Conservation (phyloP, 1,284 basidiomycete genomes). For the Ustilago xerochloae region DNA sequence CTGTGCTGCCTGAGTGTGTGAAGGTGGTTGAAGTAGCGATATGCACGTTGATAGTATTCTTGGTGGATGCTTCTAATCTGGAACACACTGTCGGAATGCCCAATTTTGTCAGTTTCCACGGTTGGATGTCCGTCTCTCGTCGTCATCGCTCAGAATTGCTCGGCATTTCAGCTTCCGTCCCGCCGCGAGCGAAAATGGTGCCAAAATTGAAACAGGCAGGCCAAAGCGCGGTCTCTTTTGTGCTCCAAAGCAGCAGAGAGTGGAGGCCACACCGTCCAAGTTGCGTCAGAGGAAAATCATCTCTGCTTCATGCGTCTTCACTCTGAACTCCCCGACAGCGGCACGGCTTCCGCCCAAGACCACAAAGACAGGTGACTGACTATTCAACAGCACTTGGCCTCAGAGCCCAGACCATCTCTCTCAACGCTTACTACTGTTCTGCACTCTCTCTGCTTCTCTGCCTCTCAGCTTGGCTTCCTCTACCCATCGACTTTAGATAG, state of each 20-base stretch:
- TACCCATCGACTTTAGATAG: neutral
- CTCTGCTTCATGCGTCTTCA: neutral
- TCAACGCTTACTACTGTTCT: constrained; percentile 4
- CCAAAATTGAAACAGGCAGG: constrained; percentile 2
- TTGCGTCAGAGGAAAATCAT: constrained; percentile 26
- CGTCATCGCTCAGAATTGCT: constrained; percentile 18
- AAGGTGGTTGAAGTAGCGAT: neutral
- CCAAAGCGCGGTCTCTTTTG: constrained; percentile 4
- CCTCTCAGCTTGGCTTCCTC: neutral
- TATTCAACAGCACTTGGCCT: too few species aligned
- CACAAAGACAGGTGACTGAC: too few species aligned
- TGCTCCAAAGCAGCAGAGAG: too few species aligned
- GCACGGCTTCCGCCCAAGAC: constrained; percentile 3
- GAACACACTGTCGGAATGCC: constrained; percentile 19
- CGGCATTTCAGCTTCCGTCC: constrained; percentile 27
- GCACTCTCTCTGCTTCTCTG: neutral
- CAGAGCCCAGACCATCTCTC: neutral
- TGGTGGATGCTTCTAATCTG: constrained; percentile 14
- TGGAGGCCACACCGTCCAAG: neutral
- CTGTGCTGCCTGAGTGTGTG: too few species aligned
- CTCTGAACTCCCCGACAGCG: too few species aligned
- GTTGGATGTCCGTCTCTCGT: constrained; percentile 12
- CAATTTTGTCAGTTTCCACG: neutral
- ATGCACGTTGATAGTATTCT: constrained; percentile 17
- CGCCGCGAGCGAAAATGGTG: neutral